Conservation (phyloP, 2,329 filamentous ascomycete species). For the Aspergillus unguis region DNA sequence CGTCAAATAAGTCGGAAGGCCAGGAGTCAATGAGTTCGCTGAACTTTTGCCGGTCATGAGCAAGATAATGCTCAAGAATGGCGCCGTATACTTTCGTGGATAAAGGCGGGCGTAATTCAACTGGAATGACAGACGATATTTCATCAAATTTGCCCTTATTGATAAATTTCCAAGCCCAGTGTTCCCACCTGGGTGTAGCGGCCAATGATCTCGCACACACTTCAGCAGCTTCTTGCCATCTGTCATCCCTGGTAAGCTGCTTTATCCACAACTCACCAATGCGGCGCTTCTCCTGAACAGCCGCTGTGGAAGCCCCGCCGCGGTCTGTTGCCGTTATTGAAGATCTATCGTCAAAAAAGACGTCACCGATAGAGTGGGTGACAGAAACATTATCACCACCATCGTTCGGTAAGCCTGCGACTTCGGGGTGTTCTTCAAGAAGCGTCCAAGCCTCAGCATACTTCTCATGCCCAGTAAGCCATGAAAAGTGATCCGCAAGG, state of each 20-base stretch:
- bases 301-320: slow-evolving; percentile 60
- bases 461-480: slow-evolving; percentile 76
- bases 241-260: slow-evolving; percentile 68
- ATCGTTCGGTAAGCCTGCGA: slow-evolving; percentile 45
- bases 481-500: slow-evolving; percentile 76
- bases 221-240: slow-evolving; percentile 76
- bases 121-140: slow-evolving; percentile 79
- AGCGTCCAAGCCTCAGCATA: slow-evolving; percentile 88
- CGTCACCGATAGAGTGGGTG: slow-evolving; percentile 55
- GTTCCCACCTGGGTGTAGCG: slow-evolving; percentile 81
- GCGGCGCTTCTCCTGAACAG: slow-evolving; percentile 81
- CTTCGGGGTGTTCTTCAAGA: slow-evolving; percentile 80
- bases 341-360: slow-evolving; percentile 68
- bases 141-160: slow-evolving; percentile 83
- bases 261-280: slow-evolving; percentile 94
- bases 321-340: slow-evolving; percentile 60
- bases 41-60: slow-evolving; percentile 70
- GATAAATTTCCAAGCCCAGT: slow-evolving; percentile 92
- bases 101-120: slow-evolving; percentile 72
- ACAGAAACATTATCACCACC: slow-evolving; percentile 31
- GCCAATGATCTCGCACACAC: slow-evolving; percentile 79
- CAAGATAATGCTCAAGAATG: slow-evolving; percentile 83
- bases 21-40: slow-evolving; percentile 76
- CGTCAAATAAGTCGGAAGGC: slow-evolving; percentile 80
- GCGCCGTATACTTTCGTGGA: slow-evolving; percentile 83